phyloP scores from a whole-genome alignment of 192 early-diverging fungal genomes.

The Backusella macrospora region DNA sequence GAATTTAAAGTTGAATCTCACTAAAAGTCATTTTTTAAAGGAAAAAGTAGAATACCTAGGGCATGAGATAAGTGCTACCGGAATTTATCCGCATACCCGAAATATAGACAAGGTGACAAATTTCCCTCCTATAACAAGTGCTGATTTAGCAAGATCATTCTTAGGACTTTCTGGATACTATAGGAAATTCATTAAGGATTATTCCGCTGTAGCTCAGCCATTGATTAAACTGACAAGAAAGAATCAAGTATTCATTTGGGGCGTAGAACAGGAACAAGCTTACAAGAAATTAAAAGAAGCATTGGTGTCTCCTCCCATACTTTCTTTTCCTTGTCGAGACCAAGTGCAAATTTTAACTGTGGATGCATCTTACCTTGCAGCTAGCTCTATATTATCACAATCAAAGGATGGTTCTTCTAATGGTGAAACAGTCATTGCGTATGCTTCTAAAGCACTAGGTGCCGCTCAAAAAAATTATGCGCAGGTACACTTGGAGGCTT shows the following conservation, averaged over 20 bases:
- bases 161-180: constrained; percentile 44
- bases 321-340: background rate
- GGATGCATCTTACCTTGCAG: background rate
- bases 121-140: constrained; percentile 23
- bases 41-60: background rate
- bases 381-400: background rate
- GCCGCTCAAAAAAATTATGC: constrained; percentile 36
- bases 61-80: background rate
- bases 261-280: background rate
- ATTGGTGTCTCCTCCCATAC: constrained; percentile 1
- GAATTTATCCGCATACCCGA: background rate
- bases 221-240: constrained; percentile 33
- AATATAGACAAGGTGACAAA: background rate
- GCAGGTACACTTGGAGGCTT: constrained; percentile 28
- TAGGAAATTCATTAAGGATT: constrained; percentile 39
- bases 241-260: constrained; percentile 31
- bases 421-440: constrained; percentile 29
- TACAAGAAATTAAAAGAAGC: background rate
- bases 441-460: constrained; percentile 19
- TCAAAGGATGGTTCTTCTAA: background rate
- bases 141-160: constrained; percentile 35
- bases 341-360: background rate
- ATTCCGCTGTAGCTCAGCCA: constrained; percentile 34
- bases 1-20: background rate
- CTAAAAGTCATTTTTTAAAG: background rate